phyloP scores from a whole-genome alignment of 345 rosid species.

The Nephelium lappaceum region DNA sequence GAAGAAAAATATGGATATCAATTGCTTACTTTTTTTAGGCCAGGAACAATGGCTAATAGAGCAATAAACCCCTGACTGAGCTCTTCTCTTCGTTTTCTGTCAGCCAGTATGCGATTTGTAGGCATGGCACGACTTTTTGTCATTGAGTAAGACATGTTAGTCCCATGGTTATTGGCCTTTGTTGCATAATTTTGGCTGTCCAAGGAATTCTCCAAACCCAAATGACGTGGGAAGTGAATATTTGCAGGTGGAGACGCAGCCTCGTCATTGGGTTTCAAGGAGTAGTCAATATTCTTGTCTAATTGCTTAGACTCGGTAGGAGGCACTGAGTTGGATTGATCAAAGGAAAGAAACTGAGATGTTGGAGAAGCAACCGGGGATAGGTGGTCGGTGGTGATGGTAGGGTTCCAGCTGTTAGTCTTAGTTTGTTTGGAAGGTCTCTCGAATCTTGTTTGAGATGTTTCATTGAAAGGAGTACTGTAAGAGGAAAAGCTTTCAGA shows the following conservation, averaged over 20 bases:
- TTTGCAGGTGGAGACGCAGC: slow-evolving; percentile 10
- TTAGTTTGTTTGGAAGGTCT: slow-evolving; percentile 35
- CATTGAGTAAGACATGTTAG: slow-evolving; percentile 17
- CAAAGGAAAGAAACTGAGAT: slow-evolving; percentile 36
- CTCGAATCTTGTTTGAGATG: slow-evolving; percentile 15
- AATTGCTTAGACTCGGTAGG: slow-evolving; percentile 21
- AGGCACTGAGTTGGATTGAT: slow-evolving; percentile 10
- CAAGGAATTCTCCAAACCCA: not conserved
- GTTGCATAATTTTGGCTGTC: slow-evolving; percentile 21
- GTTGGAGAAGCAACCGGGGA: slow-evolving; percentile 21
- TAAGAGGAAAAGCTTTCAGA: no score
- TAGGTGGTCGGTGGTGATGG: slow-evolving; percentile 18
- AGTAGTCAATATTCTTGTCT: slow-evolving; percentile 6
- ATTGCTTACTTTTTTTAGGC: no score
- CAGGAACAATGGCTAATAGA: slow-evolving; percentile 58
- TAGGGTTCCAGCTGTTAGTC: slow-evolving; percentile 34
- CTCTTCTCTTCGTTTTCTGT: slow-evolving; percentile 61
- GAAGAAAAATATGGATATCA: no score
- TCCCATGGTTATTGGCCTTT: slow-evolving; percentile 7
- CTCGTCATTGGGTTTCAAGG: slow-evolving; percentile 34
- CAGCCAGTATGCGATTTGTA: slow-evolving; percentile 56
- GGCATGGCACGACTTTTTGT: slow-evolving; percentile 39
- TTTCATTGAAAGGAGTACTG: no score
- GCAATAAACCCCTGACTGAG: slow-evolving; percentile 60
- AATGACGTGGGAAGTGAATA: slow-evolving; percentile 10